These are phyloP conservation scores for Hyphopichia khmerensis DNA, from an alignment of 1,139 yeast genomes.

Conservation along the genomic window DNA sequence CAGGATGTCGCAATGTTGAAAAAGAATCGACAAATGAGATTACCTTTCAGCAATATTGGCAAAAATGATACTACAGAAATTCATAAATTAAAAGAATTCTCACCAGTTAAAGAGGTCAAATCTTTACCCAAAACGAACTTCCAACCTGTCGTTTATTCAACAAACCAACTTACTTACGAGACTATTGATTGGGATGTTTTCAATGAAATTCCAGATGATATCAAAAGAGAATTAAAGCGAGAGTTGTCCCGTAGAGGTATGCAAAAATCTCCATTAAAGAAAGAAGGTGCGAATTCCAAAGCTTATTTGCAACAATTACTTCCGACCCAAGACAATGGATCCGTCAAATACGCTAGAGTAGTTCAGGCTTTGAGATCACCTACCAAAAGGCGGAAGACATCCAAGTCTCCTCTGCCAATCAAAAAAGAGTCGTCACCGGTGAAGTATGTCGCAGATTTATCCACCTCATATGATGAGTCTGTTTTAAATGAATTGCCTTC, in stretches of 20 bases:
- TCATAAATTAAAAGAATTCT: not conserved
- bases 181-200: conserved; percentile 57
- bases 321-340: conserved; percentile 30
- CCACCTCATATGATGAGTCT: conserved; percentile 36
- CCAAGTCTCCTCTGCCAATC: conserved; percentile 13
- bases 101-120: not conserved
- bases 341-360: conserved; percentile 35
- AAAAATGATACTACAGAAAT: not conserved
- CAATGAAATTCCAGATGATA: conserved; percentile 51
- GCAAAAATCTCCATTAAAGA: conserved; percentile 11
- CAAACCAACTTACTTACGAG: conserved; percentile 12
- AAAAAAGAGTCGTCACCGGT: conserved; percentile 12
- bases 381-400: conserved; percentile 12
- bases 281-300: conserved; percentile 15
- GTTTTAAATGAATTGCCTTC: conserved; percentile 49
- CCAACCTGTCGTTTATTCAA: not conserved
- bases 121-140: not conserved
- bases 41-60: conserved; percentile 31
- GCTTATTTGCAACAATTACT: conserved; percentile 42
- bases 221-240: conserved; percentile 46
- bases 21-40: conserved; percentile 37
- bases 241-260: conserved; percentile 44
- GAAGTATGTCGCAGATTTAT: conserved; percentile 10
- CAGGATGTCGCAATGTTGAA: conserved; percentile 33
- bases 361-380: conserved; percentile 31